Evolutionary conservation across 129 eudicot species (phyloP).

Genomic region (Centrapalus pauciflorus): DNA sequence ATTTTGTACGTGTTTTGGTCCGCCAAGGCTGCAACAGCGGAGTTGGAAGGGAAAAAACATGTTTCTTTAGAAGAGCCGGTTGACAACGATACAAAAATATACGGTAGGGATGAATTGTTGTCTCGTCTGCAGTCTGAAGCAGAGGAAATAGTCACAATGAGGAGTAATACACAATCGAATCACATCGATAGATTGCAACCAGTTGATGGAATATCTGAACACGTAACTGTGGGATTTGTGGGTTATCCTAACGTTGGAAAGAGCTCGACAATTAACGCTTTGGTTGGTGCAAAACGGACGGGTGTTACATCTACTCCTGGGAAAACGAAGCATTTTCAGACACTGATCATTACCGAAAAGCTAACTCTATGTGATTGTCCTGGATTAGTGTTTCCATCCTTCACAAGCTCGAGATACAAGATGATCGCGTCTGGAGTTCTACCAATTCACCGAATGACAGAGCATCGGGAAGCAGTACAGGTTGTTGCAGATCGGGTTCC

Average conservation of each 20-base stretch:
- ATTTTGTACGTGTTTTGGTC: constrained; percentile 91
- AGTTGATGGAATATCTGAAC: constrained; percentile 16
- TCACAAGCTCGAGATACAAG: constrained; percentile 90
- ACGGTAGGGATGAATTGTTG: constrained; percentile 70
- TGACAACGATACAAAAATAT: constrained; percentile 48
- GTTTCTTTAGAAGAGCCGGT: constrained; percentile 10
- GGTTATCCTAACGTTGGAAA: constrained; percentile 97
- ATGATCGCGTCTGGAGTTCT: constrained; percentile 95
- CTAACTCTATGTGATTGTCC: constrained; percentile 92
- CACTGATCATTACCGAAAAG: constrained; percentile 69
- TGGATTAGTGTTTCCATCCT: constrained; percentile 89
- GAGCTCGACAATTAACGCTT: constrained; percentile 92
- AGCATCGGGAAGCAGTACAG: constrained; percentile 84
- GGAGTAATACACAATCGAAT: constrained; percentile 24
- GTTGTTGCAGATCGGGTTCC: constrained; percentile 80
- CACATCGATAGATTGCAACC: constrained; percentile 4
- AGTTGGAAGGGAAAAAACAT: constrained; percentile 51
- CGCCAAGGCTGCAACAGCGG: constrained; percentile 87
- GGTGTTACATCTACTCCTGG: constrained; percentile 98
- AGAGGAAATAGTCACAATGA: constrained; percentile 56
- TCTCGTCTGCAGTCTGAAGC: constrained; percentile 88
- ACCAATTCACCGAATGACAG: constrained; percentile 83
- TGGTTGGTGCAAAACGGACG: constrained; percentile 77
- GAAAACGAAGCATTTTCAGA: constrained; percentile 95
- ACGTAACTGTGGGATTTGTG: constrained; percentile 84